A percentile compares a stretch with the other conserved stretches of the same genome.
These are phyloP conservation scores for Dactylorhiza incarnata DNA, from an alignment of 106 monocot genomes.

Conservation along the genomic window DNA sequence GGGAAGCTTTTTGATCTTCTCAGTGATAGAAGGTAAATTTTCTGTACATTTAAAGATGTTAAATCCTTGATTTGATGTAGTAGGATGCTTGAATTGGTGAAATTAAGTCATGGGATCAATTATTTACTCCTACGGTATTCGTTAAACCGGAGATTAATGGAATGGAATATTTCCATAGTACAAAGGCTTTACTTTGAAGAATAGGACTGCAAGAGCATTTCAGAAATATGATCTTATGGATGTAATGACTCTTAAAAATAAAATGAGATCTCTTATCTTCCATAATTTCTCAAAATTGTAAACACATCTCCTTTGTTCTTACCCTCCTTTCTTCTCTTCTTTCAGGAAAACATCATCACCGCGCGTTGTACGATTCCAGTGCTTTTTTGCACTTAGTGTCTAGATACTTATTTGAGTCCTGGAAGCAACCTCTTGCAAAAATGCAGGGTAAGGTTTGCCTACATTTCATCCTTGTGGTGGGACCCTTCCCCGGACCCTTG, in stretches of 20 bases:
- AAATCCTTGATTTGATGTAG: neutral
- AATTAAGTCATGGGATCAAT: neutral
- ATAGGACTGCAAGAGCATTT: neutral
- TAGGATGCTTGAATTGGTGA: neutral
- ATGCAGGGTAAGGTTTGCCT: too few species aligned
- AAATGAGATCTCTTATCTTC: neutral
- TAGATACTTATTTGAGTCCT: too few species aligned
- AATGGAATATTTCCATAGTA: neutral
- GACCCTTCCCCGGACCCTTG: too few species aligned
- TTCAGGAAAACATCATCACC: too few species aligned
- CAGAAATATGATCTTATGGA: neutral
- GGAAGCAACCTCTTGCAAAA: too few species aligned
- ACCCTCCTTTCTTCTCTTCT: too few species aligned
- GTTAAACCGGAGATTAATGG: neutral
- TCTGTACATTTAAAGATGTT: neutral
- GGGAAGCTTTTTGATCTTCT: constrained; percentile 93
- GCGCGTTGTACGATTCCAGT: too few species aligned
- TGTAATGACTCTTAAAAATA: neutral
- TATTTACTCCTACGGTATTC: neutral
- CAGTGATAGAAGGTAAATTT: constrained; percentile 59
- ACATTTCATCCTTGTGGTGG: too few species aligned
- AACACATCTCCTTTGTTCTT: neutral
- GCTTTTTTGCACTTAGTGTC: too few species aligned
- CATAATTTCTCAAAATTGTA: neutral
- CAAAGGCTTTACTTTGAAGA: neutral